phyloP scores from a whole-genome alignment of 768 basidiomycete genomes.

The Phylloporus sp. region DNA sequence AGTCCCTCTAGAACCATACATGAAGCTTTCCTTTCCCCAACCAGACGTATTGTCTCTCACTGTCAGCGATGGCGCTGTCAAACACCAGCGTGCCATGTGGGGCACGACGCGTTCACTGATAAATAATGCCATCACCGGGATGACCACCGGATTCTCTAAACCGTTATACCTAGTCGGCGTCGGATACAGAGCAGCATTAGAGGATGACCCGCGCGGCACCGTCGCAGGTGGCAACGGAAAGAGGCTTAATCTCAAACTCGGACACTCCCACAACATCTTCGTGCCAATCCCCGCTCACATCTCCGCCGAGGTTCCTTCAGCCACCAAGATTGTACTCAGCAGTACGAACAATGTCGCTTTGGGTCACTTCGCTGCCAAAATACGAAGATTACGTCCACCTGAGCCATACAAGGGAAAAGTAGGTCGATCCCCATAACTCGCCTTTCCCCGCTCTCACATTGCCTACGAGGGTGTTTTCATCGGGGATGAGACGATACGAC shows the following conservation, averaged over 20 bases:
- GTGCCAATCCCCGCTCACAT: conserved; percentile 81
- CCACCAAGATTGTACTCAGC: conserved; percentile 77
- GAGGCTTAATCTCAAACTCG: conserved; percentile 85
- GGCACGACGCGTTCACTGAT: conserved; percentile 91
- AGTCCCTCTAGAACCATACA: conserved; percentile 45
- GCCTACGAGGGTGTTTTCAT: conserved; percentile 79
- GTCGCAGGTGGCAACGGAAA: conserved; percentile 54
- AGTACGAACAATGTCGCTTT: conserved; percentile 87
- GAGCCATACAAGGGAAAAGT: conserved; percentile 99
- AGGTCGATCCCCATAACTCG: conserved; percentile 24
- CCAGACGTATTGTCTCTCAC: conserved; percentile 33
- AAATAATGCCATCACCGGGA: conserved; percentile 83
- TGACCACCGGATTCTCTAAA: conserved; percentile 81
- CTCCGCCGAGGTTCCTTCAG: conserved; percentile 68
- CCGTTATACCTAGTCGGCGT: conserved; percentile 91
- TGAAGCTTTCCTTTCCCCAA: conserved; percentile 35
- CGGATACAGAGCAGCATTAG: conserved; percentile 85
- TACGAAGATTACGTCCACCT: conserved; percentile 79
- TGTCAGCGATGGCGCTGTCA: conserved; percentile 57
- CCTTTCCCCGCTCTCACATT: conserved; percentile 3
- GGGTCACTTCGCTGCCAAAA: conserved; percentile 83
- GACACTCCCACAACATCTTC: conserved; percentile 83
- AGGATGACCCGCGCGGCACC: conserved; percentile 68
- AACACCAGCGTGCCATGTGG: conserved; percentile 88
- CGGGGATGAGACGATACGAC: conserved; percentile 85